Evolutionary conservation across 1,139 yeast species (phyloP), one percentile per base, ranked within the genome.

Genomic region (Scheffersomyces cryptocercus): DNA sequence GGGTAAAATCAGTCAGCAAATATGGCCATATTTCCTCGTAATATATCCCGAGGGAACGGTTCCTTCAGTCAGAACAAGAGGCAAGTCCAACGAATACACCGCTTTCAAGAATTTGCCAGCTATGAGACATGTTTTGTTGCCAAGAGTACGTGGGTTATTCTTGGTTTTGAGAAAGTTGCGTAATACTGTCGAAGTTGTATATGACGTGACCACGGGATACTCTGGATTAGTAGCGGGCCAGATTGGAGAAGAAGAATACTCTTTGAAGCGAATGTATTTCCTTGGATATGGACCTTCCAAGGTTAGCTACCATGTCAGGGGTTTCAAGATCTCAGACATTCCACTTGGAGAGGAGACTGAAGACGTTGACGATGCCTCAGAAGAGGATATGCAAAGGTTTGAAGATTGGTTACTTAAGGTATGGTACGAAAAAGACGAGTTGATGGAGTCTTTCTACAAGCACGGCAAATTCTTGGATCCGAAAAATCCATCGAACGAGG

Each of bases 21-120:
- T 69, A 41, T 62, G 74, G 70, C 73, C 82, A 51, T 83, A 81
- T 52, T 70, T 70, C 58, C 60, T 93, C 42, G 65, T 91, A 26
- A 63, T 93, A 29, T 93, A 85, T 64, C 99, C 99, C 1, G 99
- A 93, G 64, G 99, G 99, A 2, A 93, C 99, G 0, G 95, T 90
- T 42, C 70, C 88, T 46, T 84, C 95, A 32, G 72, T 71, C 10
- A 76, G 80, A 50, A 89, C 97, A 3, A 75, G 79, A 39, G 67
- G 58, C 6, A 79, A 79, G 46, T 82, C 91, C 3, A 70, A 69
- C 12, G 73, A 63, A 12, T 93, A 70, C 64, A 85, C 88, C 26
- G 66, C 64, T 9, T 77, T 82, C 50, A 64, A 35, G 75, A 75
- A 15, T 62, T 67, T 40, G 29, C 76, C 78, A 1, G 61, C 58